Evolutionary conservation across 345 rosid species (phyloP).

Genomic region (Rhodomyrtus tomentosa): DNA sequence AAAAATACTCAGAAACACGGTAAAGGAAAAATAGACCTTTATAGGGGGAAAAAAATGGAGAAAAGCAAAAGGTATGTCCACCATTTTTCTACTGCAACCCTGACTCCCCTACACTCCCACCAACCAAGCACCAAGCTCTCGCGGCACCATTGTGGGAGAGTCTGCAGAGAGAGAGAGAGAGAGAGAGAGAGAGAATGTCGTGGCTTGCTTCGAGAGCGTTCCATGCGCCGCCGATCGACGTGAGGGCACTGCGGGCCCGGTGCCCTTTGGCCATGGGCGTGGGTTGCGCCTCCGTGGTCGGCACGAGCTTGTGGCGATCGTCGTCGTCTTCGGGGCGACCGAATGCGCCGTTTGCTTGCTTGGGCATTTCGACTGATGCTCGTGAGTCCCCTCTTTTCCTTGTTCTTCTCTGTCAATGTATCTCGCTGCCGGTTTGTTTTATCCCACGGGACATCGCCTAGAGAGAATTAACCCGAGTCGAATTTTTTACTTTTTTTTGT

Average conservation of each 20-base stretch:
- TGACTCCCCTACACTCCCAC: background rate
- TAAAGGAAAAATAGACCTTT: background rate
- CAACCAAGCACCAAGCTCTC: background rate
- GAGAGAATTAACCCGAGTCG: background rate
- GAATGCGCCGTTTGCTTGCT: conserved; percentile 28
- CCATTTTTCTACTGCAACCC: background rate
- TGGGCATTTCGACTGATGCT: conserved; percentile 19
- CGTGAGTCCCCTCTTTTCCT: conserved; percentile 10
- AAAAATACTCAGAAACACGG: background rate
- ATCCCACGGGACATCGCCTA: background rate
- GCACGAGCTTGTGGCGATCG: conserved; percentile 18
- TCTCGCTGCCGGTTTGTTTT: background rate
- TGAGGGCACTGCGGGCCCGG: conserved; percentile 11
- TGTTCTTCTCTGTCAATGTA: background rate
- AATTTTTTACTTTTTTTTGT: background rate
- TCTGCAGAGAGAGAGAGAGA: background rate
- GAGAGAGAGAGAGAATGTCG: conserved; percentile 15
- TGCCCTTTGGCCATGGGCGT: conserved; percentile 16
- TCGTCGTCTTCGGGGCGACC: conserved; percentile 13
- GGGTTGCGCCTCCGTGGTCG: conserved; percentile 26
- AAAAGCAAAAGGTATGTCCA: background rate
- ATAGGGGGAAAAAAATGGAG: too few relatives aligned
- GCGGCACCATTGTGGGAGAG: too few relatives aligned
- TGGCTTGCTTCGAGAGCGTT: conserved; percentile 27
- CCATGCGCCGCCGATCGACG: conserved; percentile 17